These are phyloP conservation scores for Ilex aquifolium DNA, from an alignment of 257 asterid genomes.

Conservation along the genomic window DNA sequence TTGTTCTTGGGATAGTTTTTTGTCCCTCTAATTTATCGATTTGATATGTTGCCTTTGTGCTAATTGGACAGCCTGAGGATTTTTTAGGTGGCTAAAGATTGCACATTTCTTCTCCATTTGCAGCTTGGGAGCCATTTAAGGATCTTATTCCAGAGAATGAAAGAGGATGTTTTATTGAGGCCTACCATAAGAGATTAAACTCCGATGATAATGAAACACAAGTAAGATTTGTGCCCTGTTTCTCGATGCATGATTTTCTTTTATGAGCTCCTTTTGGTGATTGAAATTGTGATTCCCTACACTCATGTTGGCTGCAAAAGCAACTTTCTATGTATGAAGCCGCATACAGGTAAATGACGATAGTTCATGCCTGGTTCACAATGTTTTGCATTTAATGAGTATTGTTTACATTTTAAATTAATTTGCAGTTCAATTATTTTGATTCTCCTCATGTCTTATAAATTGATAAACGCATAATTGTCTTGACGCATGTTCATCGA, in stretches of 20 bases:
- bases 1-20: too few species aligned
- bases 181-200: constrained; percentile 83
- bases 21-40: neutral
- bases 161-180: constrained; percentile 72
- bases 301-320: too few species aligned
- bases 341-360: too few species aligned
- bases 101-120: constrained; percentile 7
- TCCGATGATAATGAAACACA: constrained; percentile 77
- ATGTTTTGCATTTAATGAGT: too few species aligned
- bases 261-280: constrained; percentile 1
- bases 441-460: too few species aligned
- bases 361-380: too few species aligned
- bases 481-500: too few species aligned
- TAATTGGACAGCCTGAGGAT: constrained; percentile 7
- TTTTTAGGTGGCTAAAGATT: constrained; percentile 5
- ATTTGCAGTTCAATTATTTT: too few species aligned
- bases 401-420: too few species aligned
- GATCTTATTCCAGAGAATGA: constrained; percentile 91
- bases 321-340: too few species aligned
- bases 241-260: constrained; percentile 11
- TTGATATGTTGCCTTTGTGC: neutral
- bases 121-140: constrained; percentile 96
- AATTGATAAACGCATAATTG: too few species aligned
- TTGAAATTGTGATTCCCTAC: too few species aligned
- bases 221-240: constrained; percentile 38